A percentile compares a stretch with the other conserved stretches of the same genome.
phyloP scores from a whole-genome alignment of 164 flowering plant species.

The Cinnamomum micranthum region DNA sequence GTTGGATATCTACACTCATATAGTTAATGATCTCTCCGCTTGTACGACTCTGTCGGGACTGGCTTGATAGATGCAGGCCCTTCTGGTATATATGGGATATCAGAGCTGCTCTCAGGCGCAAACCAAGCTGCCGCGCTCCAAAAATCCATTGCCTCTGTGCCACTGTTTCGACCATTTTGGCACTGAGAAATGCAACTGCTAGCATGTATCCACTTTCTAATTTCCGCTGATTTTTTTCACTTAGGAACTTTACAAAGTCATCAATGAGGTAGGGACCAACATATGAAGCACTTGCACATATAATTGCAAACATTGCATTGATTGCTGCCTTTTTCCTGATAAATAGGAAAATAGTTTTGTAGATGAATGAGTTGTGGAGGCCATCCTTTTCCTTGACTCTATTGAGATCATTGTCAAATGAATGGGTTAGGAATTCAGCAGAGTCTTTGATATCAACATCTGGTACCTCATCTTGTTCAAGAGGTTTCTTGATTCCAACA shows the following conservation, averaged over 20 bases:
- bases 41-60: constrained; percentile 70
- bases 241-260: constrained; percentile 65
- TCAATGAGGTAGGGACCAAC: constrained; percentile 85
- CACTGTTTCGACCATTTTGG: constrained; percentile 74
- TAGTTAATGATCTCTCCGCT: constrained; percentile 90
- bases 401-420: constrained; percentile 45
- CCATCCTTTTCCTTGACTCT: constrained; percentile 38
- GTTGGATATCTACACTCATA: constrained; percentile 90
- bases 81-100: constrained; percentile 75
- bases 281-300: constrained; percentile 63
- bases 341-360: constrained; percentile 56
- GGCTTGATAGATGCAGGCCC: constrained; percentile 68
- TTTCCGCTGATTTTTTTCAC: constrained; percentile 30
- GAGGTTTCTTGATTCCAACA: constrained; percentile 66
- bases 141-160: constrained; percentile 97
- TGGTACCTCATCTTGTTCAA: constrained; percentile 74
- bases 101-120: constrained; percentile 77
- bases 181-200: constrained; percentile 64
- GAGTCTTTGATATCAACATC: constrained; percentile 67
- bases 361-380: constrained; percentile 52
- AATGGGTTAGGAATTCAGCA: constrained; percentile 45
- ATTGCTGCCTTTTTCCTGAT: constrained; percentile 74
- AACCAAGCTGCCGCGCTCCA: constrained; percentile 85
- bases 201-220: constrained; percentile 62
- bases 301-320: constrained; percentile 73